phyloP scores from a whole-genome alignment of 1,284 basidiomycete species.

The Ceratobasidium theobromae region DNA sequence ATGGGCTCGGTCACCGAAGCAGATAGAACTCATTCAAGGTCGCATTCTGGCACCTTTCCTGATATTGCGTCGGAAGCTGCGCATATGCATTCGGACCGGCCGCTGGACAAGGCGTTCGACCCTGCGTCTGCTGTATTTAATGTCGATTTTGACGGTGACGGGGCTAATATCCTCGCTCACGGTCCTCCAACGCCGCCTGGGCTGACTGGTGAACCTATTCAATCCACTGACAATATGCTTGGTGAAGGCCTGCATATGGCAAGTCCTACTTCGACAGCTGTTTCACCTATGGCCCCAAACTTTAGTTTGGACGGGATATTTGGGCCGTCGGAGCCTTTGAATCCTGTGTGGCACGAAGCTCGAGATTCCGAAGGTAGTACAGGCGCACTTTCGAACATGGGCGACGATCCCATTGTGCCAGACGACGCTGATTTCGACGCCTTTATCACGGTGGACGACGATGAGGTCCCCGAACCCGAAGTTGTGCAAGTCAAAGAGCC shows the following conservation, averaged over 20 bases:
- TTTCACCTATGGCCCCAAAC: slow-evolving; percentile 9
- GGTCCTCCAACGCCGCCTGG: slow-evolving; percentile 21
- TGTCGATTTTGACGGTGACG: slow-evolving; percentile 25
- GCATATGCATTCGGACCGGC: slow-evolving; percentile 14
- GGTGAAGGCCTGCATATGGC: neutral
- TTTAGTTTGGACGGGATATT: slow-evolving; percentile 25
- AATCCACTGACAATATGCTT: neutral
- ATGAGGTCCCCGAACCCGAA: slow-evolving; percentile 29
- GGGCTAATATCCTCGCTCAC: neutral
- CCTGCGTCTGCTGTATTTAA: slow-evolving; percentile 30
- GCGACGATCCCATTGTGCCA: slow-evolving; percentile 33
- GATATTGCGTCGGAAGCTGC: neutral
- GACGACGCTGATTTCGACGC: slow-evolving; percentile 40
- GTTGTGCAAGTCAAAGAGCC: neutral
- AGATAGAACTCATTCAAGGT: slow-evolving; percentile 52
- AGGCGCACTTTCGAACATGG: neutral
- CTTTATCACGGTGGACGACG: slow-evolving; percentile 38
- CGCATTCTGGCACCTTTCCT: slow-evolving; percentile 41
- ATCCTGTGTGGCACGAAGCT: slow-evolving; percentile 1
- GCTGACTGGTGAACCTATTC: neutral
- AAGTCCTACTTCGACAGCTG: slow-evolving; percentile 7
- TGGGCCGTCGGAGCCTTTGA: slow-evolving; percentile 1
- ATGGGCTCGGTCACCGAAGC: slow-evolving; percentile 31
- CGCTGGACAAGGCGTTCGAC: neutral
- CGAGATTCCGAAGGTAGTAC: neutral